Percentiles rank a stretch among this genome's conserved stretches.
Evolutionary conservation across 306 rosid genomes (phyloP).

Genomic region (Trichosanthes cucumerina): DNA sequence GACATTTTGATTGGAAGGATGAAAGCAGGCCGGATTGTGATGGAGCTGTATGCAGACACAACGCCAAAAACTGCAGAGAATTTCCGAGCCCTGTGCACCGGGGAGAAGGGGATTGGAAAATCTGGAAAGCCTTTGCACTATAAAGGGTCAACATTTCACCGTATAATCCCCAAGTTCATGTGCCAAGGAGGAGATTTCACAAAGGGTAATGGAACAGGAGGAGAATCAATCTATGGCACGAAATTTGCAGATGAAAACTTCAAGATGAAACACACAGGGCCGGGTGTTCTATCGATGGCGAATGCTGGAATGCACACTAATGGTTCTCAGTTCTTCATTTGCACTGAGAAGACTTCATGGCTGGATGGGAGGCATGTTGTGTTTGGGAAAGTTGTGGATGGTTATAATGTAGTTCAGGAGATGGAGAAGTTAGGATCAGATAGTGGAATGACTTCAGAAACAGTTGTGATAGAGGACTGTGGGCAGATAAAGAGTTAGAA

Average conservation of each 20-base stretch:
- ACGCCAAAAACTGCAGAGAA: conserved; percentile 87
- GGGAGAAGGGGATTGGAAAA: conserved; percentile 62
- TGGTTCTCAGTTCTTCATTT: conserved; percentile 83
- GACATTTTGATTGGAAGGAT: conserved; percentile 61
- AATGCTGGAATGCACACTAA: conserved; percentile 66
- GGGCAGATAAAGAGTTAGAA: conserved; percentile 38
- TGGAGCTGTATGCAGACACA: conserved; percentile 62
- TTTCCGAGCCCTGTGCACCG: conserved; percentile 78
- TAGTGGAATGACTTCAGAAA: conserved; percentile 38
- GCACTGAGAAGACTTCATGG: conserved; percentile 50
- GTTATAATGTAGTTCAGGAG: conserved; percentile 46
- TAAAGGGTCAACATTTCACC: conserved; percentile 65
- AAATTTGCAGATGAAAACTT: conserved; percentile 73
- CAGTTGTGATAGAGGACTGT: conserved; percentile 69
- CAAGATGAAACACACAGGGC: conserved; percentile 59
- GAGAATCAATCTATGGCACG: conserved; percentile 71
- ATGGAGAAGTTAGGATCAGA: conserved; percentile 75
- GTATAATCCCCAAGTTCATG: conserved; percentile 71
- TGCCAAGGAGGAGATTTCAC: conserved; percentile 91
- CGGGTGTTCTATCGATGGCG: conserved; percentile 84
- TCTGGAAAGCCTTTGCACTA: conserved; percentile 58
- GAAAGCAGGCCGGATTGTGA: conserved; percentile 69
- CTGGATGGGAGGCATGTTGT: conserved; percentile 88
- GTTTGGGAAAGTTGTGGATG: conserved; percentile 81
- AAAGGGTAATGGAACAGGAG: conserved; percentile 71